Evolutionary conservation across 805 yeast species (phyloP).

Genomic region (Metschnikowia koreensis): DNA sequence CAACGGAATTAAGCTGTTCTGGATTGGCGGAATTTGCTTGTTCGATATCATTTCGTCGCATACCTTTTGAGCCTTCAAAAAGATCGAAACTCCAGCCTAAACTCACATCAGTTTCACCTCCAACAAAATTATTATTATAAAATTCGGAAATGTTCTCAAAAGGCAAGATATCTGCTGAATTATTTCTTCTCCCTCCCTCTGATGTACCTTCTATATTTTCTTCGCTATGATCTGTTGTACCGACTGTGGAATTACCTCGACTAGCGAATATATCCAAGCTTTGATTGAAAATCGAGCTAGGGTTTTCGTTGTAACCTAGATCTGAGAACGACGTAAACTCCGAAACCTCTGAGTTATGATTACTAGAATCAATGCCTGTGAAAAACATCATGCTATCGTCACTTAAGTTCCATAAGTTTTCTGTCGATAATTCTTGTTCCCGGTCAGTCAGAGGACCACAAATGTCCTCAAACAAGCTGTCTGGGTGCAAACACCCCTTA

Average conservation of each 20-base stretch:
- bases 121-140: not conserved
- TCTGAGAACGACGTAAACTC: constrained; percentile 6
- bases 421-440: constrained; percentile 2
- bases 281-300: constrained; percentile 4
- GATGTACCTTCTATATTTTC: not conserved
- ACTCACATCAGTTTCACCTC: constrained; percentile 1
- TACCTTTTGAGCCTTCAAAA: not conserved
- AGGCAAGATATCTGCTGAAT: not conserved
- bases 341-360: constrained; percentile 4
- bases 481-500: not conserved
- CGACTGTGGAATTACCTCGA: not conserved
- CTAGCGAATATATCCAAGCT: constrained; percentile 3
- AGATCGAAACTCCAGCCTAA: constrained; percentile 7
- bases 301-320: constrained; percentile 1
- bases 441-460: not conserved
- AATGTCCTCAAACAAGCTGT: constrained; percentile 1
- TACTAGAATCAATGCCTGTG: constrained; percentile 3
- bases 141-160: not conserved
- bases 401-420: constrained; percentile 7
- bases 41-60: not conserved
- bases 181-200: not conserved
- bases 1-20: not conserved
- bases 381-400: constrained; percentile 6
- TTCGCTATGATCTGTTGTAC: not conserved
- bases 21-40: not conserved